These are phyloP conservation scores for Malus sieversii DNA, from an alignment of 306 rosid genomes.

Conservation along the genomic window DNA sequence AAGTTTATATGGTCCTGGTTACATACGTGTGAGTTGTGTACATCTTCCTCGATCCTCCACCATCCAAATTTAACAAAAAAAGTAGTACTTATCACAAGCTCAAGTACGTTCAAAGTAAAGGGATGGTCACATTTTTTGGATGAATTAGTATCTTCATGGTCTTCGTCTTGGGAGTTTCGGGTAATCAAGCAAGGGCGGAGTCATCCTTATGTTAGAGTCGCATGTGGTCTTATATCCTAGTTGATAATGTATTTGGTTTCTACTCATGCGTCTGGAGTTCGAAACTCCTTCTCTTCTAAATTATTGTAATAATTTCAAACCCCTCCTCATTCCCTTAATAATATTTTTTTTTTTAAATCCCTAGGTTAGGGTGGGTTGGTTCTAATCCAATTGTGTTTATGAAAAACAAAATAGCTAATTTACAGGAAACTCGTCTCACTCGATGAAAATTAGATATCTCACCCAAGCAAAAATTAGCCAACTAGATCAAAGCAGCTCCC, in stretches of 20 bases:
- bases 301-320: too few species aligned
- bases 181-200: neutral
- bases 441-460: neutral
- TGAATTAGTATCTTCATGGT: constrained; percentile 13
- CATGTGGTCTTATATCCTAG: too few species aligned
- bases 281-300: too few species aligned
- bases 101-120: constrained; percentile 35
- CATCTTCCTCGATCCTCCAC: constrained; percentile 42
- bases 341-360: too few species aligned
- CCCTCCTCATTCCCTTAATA: too few species aligned
- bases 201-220: too few species aligned
- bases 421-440: too few species aligned
- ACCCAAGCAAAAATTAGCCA: neutral
- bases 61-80: constrained; percentile 34
- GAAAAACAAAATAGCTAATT: neutral
- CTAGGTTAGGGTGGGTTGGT: too few species aligned
- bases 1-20: constrained; percentile 42
- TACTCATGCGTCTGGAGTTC: too few species aligned
- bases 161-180: constrained; percentile 1
- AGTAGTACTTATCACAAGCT: constrained; percentile 19
- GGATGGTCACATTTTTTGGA: neutral
- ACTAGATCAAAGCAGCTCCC: neutral
- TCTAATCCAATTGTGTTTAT: neutral
- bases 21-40: constrained; percentile 19
- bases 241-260: too few species aligned